phyloP scores from a whole-genome alignment of 306 rosid genomes.

The Malus orientalis region DNA sequence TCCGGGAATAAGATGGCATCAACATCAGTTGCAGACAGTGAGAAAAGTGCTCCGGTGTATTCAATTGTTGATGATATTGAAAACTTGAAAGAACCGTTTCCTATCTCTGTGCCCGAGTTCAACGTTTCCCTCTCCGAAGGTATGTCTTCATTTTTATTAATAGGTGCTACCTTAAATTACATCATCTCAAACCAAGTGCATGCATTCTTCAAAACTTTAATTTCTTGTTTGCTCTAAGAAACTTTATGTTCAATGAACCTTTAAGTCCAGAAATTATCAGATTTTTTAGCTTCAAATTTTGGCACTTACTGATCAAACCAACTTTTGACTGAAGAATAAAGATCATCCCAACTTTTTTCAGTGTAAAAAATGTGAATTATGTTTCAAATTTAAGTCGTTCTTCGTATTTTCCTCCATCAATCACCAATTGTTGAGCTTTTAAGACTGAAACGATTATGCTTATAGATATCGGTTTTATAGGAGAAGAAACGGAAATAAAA shows the following conservation, averaged over 20 bases:
- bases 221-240: not conserved
- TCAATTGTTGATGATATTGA: constrained; percentile 20
- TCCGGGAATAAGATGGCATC: not conserved
- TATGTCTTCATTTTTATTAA: not conserved
- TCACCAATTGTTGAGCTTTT: not conserved
- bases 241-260: not conserved
- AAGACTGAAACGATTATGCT: not conserved
- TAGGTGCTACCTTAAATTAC: not conserved
- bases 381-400: not conserved
- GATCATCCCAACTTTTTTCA: not conserved
- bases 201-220: not conserved
- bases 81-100: constrained; percentile 20
- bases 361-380: not conserved
- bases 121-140: constrained; percentile 16
- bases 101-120: constrained; percentile 28
- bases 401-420: not conserved
- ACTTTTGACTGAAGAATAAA: too few relatives aligned
- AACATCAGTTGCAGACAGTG: constrained; percentile 19
- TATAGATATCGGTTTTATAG: not conserved
- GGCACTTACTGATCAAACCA: not conserved
- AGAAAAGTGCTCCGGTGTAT: constrained; percentile 9
- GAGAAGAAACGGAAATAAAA: not conserved
- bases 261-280: not conserved
- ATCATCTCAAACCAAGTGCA: not conserved
- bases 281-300: not conserved